phyloP scores from a whole-genome alignment of 2,329 filamentous ascomycete genomes.

The Ophiostoma populinum region DNA sequence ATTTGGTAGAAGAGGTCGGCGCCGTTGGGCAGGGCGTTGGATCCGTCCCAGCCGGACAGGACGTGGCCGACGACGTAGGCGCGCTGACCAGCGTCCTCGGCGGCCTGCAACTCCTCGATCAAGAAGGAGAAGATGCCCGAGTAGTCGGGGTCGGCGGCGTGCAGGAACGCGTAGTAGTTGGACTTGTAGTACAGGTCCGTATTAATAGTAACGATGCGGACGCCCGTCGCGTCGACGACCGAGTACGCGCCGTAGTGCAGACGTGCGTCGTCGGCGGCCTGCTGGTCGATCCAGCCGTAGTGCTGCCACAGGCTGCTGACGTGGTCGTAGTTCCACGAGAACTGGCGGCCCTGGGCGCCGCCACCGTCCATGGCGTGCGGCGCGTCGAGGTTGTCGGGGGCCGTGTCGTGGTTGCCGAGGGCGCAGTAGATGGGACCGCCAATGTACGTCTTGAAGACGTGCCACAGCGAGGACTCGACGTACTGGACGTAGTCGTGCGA shows the following conservation, averaged over 20 bases:
- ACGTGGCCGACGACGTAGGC: conserved; percentile 43
- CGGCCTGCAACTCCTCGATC: conserved; percentile 31
- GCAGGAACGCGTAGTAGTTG: conserved; percentile 38
- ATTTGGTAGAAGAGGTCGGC: conserved; percentile 30
- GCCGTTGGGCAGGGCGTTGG: conserved; percentile 30
- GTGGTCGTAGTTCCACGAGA: conserved; percentile 35
- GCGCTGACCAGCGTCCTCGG: conserved; percentile 32
- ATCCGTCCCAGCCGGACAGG: conserved; percentile 30
- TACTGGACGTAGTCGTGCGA: conserved; percentile 35
- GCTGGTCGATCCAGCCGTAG: conserved; percentile 29
- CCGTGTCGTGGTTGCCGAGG: conserved; percentile 40
- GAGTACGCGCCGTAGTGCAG: conserved; percentile 36
- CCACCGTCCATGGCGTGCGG: conserved; percentile 26
- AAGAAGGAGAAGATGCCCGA: conserved; percentile 36
- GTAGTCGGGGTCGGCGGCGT: conserved; percentile 31
- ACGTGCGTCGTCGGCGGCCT: conserved; percentile 18
- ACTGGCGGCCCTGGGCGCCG: conserved; percentile 29
- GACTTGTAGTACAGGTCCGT: conserved; percentile 41
- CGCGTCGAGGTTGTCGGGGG: conserved; percentile 33
- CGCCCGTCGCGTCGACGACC: conserved; percentile 24
- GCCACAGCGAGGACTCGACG: conserved; percentile 32
- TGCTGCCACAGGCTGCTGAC: conserved; percentile 30
- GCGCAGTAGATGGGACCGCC: conserved; percentile 37
- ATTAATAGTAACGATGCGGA: conserved; percentile 41
- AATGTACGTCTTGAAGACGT: conserved; percentile 37